Percentiles rank a stretch among this genome's conserved stretches.
Evolutionary conservation across 352 stramenopile genomes (phyloP).

Genomic region (Globisporangium paddicum): DNA sequence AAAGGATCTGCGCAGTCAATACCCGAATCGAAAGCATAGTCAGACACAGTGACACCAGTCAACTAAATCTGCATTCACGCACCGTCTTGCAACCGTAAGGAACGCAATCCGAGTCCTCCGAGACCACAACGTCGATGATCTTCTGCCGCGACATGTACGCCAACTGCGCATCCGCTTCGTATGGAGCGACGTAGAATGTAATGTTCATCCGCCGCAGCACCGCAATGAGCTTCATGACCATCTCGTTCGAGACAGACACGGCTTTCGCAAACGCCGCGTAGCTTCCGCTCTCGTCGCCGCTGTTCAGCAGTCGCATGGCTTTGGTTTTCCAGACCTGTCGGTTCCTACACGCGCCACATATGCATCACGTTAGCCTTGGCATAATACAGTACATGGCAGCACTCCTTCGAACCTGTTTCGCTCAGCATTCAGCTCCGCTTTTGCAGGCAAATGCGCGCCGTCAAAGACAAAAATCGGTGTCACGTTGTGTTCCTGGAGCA

Average conservation of each 20-base stretch:
- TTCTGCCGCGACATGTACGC: slow-evolving; percentile 87
- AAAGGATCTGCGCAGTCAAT: slow-evolving; percentile 62
- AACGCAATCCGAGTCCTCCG: slow-evolving; percentile 95
- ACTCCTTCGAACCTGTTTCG: slow-evolving; percentile 33
- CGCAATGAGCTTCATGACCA: slow-evolving; percentile 63
- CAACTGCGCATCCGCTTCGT: slow-evolving; percentile 97
- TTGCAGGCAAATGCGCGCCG: slow-evolving; percentile 87
- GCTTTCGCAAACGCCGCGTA: slow-evolving; percentile 41
- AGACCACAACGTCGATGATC: slow-evolving; percentile 93
- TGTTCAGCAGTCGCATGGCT: slow-evolving; percentile 22
- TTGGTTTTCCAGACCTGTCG: slow-evolving; percentile 40
- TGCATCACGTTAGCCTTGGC: not conserved
- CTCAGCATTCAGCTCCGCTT: slow-evolving; percentile 53
- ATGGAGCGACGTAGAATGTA: slow-evolving; percentile 94
- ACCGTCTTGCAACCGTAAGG: slow-evolving; percentile 90
- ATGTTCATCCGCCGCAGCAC: slow-evolving; percentile 71
- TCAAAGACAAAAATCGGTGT: slow-evolving; percentile 93
- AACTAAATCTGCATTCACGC: not conserved
- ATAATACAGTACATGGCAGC: no score
- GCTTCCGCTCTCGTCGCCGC: slow-evolving; percentile 17
- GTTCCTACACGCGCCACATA: slow-evolving; percentile 18
- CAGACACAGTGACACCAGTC: not conserved
- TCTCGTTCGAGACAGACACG: slow-evolving; percentile 65
- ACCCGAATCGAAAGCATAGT: not conserved
- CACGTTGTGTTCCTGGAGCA: slow-evolving; percentile 81